Conservation (phyloP, 208 protist species). For the Trypanosoma theileri region DNA sequence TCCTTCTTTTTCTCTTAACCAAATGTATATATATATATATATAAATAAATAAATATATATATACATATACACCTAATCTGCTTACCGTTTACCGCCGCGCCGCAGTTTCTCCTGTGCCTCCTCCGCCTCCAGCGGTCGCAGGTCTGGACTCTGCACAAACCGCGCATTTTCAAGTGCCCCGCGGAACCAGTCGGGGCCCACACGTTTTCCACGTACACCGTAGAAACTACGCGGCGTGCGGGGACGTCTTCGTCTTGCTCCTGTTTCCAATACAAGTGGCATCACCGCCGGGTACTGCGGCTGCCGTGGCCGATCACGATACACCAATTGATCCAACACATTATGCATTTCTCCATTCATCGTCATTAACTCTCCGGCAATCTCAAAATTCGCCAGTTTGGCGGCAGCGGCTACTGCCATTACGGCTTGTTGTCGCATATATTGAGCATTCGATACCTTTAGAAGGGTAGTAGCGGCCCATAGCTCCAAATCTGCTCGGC, state of each 20-base stretch:
- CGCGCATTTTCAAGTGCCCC: conserved; percentile 39
- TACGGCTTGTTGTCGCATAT: no score
- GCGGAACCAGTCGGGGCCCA: conserved; percentile 56
- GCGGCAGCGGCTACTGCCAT: no score
- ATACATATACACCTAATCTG: neutral
- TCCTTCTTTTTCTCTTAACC: no score
- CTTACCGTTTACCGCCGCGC: neutral
- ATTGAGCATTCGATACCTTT: neutral
- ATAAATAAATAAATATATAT: conserved; percentile 6
- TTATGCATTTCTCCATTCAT: conserved; percentile 58
- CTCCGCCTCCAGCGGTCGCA: conserved; percentile 39
- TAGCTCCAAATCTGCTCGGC: neutral
- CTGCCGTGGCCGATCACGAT: conserved; percentile 42
- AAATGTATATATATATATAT: no score
- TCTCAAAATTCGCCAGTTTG: conserved; percentile 29
- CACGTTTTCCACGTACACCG: conserved; percentile 32
- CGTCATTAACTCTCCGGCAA: conserved; percentile 55
- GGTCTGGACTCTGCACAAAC: conserved; percentile 47
- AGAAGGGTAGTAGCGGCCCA: conserved; percentile 20
- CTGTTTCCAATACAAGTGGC: conserved; percentile 42
- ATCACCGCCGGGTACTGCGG: conserved; percentile 43
- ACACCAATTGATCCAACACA: conserved; percentile 44
- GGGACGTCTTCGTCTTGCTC: conserved; percentile 38
- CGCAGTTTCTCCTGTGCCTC: conserved; percentile 41
- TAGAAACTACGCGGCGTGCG: conserved; percentile 75